phyloP scores from a whole-genome alignment of 306 rosid genomes.

The Lagenaria siceraria region DNA sequence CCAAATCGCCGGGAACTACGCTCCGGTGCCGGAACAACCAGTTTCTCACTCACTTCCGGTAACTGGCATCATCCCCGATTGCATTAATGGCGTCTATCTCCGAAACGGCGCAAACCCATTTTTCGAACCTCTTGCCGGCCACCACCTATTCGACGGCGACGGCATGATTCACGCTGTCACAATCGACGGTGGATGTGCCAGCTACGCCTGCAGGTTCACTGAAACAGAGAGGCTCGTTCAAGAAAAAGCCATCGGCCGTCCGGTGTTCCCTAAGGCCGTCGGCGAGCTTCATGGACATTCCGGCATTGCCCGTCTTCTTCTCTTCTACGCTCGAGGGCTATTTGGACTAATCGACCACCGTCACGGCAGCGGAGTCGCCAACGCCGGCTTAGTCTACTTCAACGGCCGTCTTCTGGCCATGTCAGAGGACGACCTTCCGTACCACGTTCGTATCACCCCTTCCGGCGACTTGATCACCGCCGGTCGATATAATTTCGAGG shows the following conservation, averaged over 20 bases:
- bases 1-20: constrained; percentile 4
- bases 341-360: not conserved
- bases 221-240: not conserved
- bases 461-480: not conserved
- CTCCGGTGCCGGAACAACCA: constrained; percentile 3
- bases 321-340: not conserved
- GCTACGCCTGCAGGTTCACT: not conserved
- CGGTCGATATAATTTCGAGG: not conserved
- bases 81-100: not conserved
- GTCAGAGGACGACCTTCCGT: constrained; percentile 1
- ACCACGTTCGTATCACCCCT: not conserved
- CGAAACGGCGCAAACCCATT: constrained; percentile 5
- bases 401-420: not conserved
- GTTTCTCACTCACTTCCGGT: not conserved
- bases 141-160: constrained; percentile 4
- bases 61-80: not conserved
- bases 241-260: not conserved
- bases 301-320: constrained; percentile 2
- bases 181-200: not conserved
- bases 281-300: constrained; percentile 7
- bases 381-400: not conserved
- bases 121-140: not conserved
- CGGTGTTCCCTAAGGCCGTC: not conserved
- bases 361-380: constrained; percentile 2
- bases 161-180: constrained; percentile 7